Evolutionary conservation across 805 yeast species (phyloP), one percentile per base, ranked within the genome.

Genomic region (Jamesozyma hellenica): DNA sequence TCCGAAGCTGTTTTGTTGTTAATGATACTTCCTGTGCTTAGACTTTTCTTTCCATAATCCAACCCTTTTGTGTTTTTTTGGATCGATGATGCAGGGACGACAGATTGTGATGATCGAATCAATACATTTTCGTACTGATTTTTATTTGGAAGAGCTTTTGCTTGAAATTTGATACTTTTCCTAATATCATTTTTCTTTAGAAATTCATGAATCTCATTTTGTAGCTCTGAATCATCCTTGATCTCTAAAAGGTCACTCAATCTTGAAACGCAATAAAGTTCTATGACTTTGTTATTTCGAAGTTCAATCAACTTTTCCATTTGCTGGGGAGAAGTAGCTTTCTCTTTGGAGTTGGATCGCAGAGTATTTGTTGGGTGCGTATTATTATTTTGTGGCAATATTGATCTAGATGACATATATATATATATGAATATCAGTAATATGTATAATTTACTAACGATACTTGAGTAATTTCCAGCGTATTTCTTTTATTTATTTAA

Each of bases 281-380:
- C 82, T 1, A 80, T 68, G 18, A 80, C 63, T 50, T 75, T 75
- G 21, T 78, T 62, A 49, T 75, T 75, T 36, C 86, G 63, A 34
- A 65, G 63, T 43, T 66, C 63, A 11, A 74, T 61, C n/a, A 75
- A 58, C 36, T 66, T 69, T 3, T 54, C 51, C 12, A 41, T 11
- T 12, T 34, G 32, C 2, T 34, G 14, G 13, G 11, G 31, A 15
- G 9, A 15, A 3, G 25, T 23, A 12, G 14, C 9, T 15, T 13
- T 35, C 13, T 35, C 37, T 14, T 35, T 35, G 4, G 36, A 9
- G 4, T 28, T 34, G 10, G 29, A 31, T 23, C 23, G 23, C 12
- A 17, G 18, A 4, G 26, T 6, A 3, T 29, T 15, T 2, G 28
- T 18, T 14, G 40, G 14, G 8, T 10, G 28, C n/a, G 17, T 4